Base-by-base conservation (phyloP, 768 basidiomycete genomes). In the Boletus coccyginus region DNA sequence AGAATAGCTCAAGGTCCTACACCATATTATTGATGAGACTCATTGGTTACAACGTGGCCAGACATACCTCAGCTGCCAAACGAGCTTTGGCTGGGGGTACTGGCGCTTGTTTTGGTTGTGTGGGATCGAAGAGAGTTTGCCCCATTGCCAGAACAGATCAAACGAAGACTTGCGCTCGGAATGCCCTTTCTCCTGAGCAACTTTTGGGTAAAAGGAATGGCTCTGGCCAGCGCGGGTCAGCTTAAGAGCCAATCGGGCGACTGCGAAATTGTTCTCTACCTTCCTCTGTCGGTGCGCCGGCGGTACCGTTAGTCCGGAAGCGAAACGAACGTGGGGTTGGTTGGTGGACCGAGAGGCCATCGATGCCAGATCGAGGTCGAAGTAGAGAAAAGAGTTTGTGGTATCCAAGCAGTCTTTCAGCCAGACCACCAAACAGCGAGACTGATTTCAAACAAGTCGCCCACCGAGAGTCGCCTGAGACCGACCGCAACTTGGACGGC, bases 91-190 rank as follows among this genome's bases (percentile, higher is more conserved):
- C 31, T n/a, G 38, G 38, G 32, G n/a, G 31, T 27, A 36, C 21
- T 55, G 46, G 43, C 11, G 36, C 51, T 31, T 36, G 5, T 32
- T 16, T 24, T 38, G 44, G 32, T 49, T 19, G 17, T 49, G 42
- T 45, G 53, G 43, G 32, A 60, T 53, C 9, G 66, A 66, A 32
- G 72, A 70, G 53, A 77, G 66, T 14, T 39, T 63, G 39, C 57
- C 65, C 49, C 60, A 67, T 43, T 60, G 62, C 78, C 77, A 79
- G 57, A 62, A 73, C 38, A 77, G 62, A 58, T 78, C 78, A 27
- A 65, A 65, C n/a, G 67, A 75, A 21, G 55, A 57, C 52, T 52
- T 64, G 46, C 75, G 66, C 58, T 73, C 68, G 10, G 68, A 66
- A 41, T 41, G 55, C 47, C 71, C 74, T 55, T 72, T 77, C 35